These are phyloP conservation scores for Auriscalpium vulgare DNA, from an alignment of 768 basidiomycete species.

Conservation along the genomic window DNA sequence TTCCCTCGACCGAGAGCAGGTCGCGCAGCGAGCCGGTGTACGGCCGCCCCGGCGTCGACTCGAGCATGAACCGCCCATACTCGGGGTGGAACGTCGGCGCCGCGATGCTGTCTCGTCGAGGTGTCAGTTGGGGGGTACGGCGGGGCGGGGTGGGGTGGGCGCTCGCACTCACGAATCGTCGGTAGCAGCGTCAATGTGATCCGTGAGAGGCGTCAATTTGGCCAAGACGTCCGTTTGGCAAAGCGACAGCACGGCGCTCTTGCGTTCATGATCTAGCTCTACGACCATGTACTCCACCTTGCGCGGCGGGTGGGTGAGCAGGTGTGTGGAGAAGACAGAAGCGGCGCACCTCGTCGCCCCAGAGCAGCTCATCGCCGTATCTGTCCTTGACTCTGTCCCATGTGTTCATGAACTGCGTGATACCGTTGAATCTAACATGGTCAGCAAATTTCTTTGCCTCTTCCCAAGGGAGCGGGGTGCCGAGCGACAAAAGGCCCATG, in stretches of 20 bases:
- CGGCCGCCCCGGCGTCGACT: constrained; percentile 93
- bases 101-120: not conserved
- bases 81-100: constrained; percentile 91
- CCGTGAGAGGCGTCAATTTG: constrained; percentile 62
- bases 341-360: constrained; percentile 88
- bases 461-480: constrained; percentile 89
- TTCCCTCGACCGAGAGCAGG: constrained; percentile 81
- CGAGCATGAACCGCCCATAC: constrained; percentile 98
- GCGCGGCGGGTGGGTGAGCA: not conserved
- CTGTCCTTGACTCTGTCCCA: constrained; percentile 92
- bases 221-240: constrained; percentile 90
- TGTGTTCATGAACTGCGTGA: constrained; percentile 88
- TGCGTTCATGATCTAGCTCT: constrained; percentile 67
- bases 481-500: constrained; percentile 92
- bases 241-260: constrained; percentile 84
- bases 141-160: not conserved
- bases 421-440: constrained; percentile 87
- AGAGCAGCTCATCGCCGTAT: constrained; percentile 84
- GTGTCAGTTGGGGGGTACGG: not conserved
- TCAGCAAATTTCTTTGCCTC: constrained; percentile 82
- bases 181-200: constrained; percentile 53
- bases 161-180: constrained; percentile 46
- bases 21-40: constrained; percentile 85
- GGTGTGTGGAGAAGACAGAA: not conserved
- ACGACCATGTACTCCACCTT: constrained; percentile 97